phyloP scores from a whole-genome alignment of 2,329 filamentous ascomycete species.

The Ophiostoma himal-ulmi region DNA sequence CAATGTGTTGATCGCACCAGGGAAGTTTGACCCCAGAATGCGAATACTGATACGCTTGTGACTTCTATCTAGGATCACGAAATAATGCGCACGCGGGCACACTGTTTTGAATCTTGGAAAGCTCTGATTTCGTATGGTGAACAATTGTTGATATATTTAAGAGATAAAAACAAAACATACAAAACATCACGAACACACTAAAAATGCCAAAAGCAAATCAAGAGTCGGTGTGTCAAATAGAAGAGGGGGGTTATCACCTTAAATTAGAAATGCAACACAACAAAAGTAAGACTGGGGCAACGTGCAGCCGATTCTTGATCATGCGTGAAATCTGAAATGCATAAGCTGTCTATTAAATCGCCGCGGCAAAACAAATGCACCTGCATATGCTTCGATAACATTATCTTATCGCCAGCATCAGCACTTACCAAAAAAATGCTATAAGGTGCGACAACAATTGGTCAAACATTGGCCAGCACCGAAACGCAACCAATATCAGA shows the following conservation, averaged over 20 bases:
- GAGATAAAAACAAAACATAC: not conserved
- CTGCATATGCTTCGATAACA: not conserved
- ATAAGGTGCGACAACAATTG: too few relatives aligned
- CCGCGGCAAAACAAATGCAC: slow-evolving; percentile 1
- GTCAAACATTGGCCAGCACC: too few relatives aligned
- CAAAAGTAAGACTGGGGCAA: slow-evolving; percentile 3
- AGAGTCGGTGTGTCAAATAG: not conserved
- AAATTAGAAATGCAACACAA: not conserved
- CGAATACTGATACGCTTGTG: not conserved
- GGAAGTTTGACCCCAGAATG: too few relatives aligned
- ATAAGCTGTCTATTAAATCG: not conserved
- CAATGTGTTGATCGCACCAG: too few relatives aligned
- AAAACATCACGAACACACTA: not conserved
- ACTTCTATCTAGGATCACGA: not conserved
- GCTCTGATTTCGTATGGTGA: not conserved
- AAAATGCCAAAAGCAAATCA: not conserved
- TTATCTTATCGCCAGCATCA: not conserved
- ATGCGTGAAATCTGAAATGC: not conserved
- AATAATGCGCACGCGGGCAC: not conserved
- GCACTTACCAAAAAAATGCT: not conserved
- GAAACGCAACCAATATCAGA: too few relatives aligned
- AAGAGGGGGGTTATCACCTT: not conserved
- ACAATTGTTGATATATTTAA: not conserved
- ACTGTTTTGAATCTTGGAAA: not conserved
- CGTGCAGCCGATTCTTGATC: not conserved